Conservation (phyloP, 805 yeast species). For the Komagataella ulmi region DNA sequence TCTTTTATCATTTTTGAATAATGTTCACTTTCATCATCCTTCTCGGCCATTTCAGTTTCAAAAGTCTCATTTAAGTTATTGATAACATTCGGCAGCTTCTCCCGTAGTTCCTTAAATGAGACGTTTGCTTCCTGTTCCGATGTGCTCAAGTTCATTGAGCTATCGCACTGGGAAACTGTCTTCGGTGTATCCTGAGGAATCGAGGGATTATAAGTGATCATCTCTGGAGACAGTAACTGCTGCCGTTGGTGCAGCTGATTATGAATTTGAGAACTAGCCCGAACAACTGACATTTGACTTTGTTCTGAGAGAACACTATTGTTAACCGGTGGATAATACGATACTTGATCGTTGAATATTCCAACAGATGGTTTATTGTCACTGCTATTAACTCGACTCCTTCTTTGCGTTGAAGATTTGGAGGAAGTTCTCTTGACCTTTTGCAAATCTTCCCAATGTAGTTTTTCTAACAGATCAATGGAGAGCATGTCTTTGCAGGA, state of each 20-base stretch:
- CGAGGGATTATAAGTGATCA: neutral
- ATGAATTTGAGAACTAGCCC: neutral
- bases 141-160: neutral
- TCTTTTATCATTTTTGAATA: neutral
- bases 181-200: neutral
- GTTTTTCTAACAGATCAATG: conserved; percentile 6
- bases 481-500: conserved; percentile 5
- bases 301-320: neutral
- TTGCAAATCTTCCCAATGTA: conserved; percentile 4
- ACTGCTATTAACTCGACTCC: neutral
- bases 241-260: neutral
- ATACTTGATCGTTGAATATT: neutral
- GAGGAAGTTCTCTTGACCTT: neutral
- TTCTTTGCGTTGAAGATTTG: neutral
- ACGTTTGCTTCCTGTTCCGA: neutral
- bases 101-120: neutral
- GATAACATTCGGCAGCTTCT: conserved; percentile 1
- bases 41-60: conserved; percentile 4
- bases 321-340: neutral
- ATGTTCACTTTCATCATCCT: conserved; percentile 1
- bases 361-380: neutral
- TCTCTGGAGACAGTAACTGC: neutral
- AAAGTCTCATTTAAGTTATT: neutral
- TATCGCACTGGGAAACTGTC: neutral
- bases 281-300: neutral